Evolutionary conservation across 2,329 filamentous ascomycete species (phyloP).

Genomic region (Curvularia eragrostidis): DNA sequence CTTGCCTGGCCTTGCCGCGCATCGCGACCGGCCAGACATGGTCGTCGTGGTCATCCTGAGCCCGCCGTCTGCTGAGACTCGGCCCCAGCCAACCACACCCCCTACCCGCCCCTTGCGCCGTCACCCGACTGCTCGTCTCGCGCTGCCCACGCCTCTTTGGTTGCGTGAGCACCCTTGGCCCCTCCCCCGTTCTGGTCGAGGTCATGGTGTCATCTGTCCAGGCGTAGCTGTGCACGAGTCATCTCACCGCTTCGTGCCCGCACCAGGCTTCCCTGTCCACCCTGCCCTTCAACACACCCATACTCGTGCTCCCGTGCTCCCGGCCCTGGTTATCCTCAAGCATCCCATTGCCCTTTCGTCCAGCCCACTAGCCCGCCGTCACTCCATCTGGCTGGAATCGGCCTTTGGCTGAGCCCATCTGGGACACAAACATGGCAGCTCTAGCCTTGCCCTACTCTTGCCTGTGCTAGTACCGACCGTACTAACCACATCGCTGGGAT

Average conservation of each 20-base stretch:
- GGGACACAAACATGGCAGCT: slow-evolving; percentile 40
- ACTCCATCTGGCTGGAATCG: slow-evolving; percentile 34
- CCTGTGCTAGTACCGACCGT: no score
- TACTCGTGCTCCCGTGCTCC: slow-evolving; percentile 32
- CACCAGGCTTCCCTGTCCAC: slow-evolving; percentile 34
- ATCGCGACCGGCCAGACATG: slow-evolving; percentile 2
- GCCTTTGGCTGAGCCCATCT: slow-evolving; percentile 28
- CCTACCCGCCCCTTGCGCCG: slow-evolving; percentile 23
- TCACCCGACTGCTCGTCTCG: slow-evolving; percentile 38
- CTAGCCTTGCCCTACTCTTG: slow-evolving; percentile 32
- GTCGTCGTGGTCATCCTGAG: background rate
- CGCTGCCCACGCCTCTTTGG: slow-evolving; percentile 17
- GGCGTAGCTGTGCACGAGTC: slow-evolving; percentile 40
- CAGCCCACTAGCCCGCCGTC: slow-evolving; percentile 33
- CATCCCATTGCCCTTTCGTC: slow-evolving; percentile 23
- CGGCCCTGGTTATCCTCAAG: slow-evolving; percentile 40
- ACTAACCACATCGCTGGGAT: slow-evolving; percentile 30
- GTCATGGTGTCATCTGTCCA: slow-evolving; percentile 47
- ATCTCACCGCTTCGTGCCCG: slow-evolving; percentile 43
- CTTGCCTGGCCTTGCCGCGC: slow-evolving; percentile 20
- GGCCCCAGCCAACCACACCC: slow-evolving; percentile 12
- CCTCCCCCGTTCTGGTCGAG: slow-evolving; percentile 13
- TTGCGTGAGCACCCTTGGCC: slow-evolving; percentile 31
- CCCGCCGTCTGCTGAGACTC: background rate
- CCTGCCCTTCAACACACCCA: slow-evolving; percentile 18